Base-by-base conservation (phyloP, 352 stramenopile genomes). In the Globisporangium polare region DNA sequence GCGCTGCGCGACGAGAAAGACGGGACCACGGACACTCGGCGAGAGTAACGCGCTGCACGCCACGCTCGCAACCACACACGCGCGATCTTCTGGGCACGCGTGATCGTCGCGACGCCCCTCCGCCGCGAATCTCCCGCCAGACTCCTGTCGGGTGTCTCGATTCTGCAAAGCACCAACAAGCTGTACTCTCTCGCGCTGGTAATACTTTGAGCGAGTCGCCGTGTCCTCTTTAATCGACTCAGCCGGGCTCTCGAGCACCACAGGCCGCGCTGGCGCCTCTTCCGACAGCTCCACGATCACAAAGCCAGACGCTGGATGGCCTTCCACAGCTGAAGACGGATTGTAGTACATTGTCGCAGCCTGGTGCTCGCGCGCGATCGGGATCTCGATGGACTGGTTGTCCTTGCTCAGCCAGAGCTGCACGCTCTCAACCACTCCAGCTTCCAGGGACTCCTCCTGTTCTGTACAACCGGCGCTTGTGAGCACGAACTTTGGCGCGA, bases 401-500 rank as follows among this genome's bases (percentile, higher is more conserved):
- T 53, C 47, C 18, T 33, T 22, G 18, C 3, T 35, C 47, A 53
- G 4, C 47, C 47, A 37, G 12, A 53, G 20, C 24, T 53, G 47
- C 15, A 53, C 47, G 24, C 24, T 37, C 17, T 37, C 26, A 13
- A 43, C 37, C 37, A 43, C 37, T 9, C 37, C 37, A 0, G 47
- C 47, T 37, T 53, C 5, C 18, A 18, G 15, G 2, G 18, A 31
- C 24, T 35, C 6, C 13, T 17, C 20, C 5, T 35, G 17, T 13
- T 17, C 10, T 5, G 10, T 15, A 12, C 47, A 53, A 15, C 47
- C 5, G 5, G 15, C 15, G 26, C 15, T 53, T 15, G 47, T 53
- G 12, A 53, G 47, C 47, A 53, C 47, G 17, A 53, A 53, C 24
- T 35, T 35, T 53, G 47, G 47, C 47, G 47, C 47, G 13, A 53